phyloP scores from a whole-genome alignment of 169 alveolate genomes.

The Eimeria praecox region DNA sequence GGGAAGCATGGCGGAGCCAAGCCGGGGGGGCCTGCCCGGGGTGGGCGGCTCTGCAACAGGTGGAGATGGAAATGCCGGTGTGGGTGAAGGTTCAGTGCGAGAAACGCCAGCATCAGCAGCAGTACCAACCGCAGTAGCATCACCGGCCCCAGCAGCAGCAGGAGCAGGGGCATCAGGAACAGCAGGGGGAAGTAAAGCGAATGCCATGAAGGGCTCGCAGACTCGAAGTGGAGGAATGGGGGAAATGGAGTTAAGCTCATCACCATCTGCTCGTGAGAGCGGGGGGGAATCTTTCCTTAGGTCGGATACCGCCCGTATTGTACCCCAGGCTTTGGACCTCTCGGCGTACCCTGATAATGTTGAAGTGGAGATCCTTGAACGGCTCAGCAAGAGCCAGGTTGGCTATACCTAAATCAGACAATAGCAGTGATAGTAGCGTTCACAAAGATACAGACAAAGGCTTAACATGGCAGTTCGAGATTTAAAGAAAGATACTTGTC shows the following conservation, averaged over 20 bases:
- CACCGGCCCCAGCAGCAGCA: not conserved
- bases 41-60: conserved; percentile 7
- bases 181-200: not conserved
- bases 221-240: not conserved
- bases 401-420: not conserved
- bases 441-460: too few relatives aligned
- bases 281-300: not conserved
- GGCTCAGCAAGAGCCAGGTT: conserved; percentile 74
- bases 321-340: conserved; percentile 45
- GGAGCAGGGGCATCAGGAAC: not conserved
- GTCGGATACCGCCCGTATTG: not conserved
- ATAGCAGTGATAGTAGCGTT: too few relatives aligned
- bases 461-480: too few relatives aligned
- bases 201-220: not conserved
- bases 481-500: too few relatives aligned
- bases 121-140: not conserved
- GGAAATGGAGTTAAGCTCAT: not conserved
- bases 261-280: not conserved
- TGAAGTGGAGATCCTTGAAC: conserved; percentile 64
- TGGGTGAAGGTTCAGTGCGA: not conserved
- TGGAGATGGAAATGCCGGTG: not conserved
- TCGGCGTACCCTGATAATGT: conserved; percentile 57
- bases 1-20: not conserved
- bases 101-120: not conserved
- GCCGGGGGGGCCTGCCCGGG: conserved; percentile 3